These are phyloP conservation scores for Nepenthes gracilis DNA, from an alignment of 148 eudicot genomes.

Conservation along the genomic window DNA sequence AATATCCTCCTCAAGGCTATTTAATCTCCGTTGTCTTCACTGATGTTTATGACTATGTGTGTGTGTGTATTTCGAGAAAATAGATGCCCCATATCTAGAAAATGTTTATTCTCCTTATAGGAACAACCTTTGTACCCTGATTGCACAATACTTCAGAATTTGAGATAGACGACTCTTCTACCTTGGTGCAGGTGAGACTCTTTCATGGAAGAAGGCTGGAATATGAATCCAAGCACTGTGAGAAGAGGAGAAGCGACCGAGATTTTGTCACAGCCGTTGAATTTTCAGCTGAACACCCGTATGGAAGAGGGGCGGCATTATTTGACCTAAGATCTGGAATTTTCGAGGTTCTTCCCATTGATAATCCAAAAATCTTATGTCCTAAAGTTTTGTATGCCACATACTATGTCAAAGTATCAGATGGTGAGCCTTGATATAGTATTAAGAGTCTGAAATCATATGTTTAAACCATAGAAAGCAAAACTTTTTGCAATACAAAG, in stretches of 20 bases:
- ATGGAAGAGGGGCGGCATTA: slow-evolving; percentile 70
- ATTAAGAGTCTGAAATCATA: too few species aligned
- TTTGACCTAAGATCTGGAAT: slow-evolving; percentile 56
- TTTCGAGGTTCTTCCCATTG: slow-evolving; percentile 32
- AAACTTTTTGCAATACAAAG: too few species aligned
- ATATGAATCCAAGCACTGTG: slow-evolving; percentile 46
- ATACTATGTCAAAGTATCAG: too few species aligned
- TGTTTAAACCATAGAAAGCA: too few species aligned
- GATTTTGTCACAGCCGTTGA: slow-evolving; percentile 66
- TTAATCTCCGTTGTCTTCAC: not conserved
- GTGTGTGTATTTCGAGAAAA: not conserved
- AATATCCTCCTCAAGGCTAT: too few species aligned
- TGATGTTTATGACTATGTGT: not conserved
- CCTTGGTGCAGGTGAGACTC: slow-evolving; percentile 49
- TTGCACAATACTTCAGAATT: not conserved
- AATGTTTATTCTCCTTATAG: not conserved
- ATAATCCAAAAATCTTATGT: not conserved
- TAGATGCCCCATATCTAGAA: not conserved
- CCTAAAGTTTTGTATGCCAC: not conserved
- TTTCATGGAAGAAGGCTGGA: slow-evolving; percentile 72
- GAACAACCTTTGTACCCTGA: not conserved
- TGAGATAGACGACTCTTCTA: not conserved
- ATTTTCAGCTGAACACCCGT: slow-evolving; percentile 64
- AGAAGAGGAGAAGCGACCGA: slow-evolving; percentile 28
- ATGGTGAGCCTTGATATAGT: too few species aligned